These are phyloP conservation scores for Pyrenophora teres DNA, from an alignment of 2,329 filamentous ascomycete genomes.

Conservation along the genomic window DNA sequence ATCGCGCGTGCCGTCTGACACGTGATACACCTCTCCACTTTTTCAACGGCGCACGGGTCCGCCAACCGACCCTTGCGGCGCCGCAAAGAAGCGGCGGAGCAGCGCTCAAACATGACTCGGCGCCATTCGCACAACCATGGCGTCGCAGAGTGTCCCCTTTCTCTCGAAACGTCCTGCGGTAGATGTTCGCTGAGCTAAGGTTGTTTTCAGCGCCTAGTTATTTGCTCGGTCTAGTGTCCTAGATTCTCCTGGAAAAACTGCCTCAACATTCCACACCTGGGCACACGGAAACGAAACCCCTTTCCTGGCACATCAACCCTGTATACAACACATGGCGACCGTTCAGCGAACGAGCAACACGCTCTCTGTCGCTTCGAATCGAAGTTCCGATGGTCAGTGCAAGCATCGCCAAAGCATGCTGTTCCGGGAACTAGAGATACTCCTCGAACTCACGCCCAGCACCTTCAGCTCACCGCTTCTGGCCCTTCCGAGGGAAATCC, in stretches of 20 bases:
- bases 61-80: slow-evolving; percentile 15
- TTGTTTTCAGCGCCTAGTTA: slow-evolving; percentile 3
- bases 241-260: background rate
- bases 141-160: slow-evolving; percentile 18
- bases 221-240: slow-evolving; percentile 1
- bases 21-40: slow-evolving; percentile 16
- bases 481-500: slow-evolving; percentile 37
- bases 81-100: slow-evolving; percentile 6
- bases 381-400: slow-evolving; percentile 34
- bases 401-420: slow-evolving; percentile 41
- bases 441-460: slow-evolving; percentile 42
- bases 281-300: slow-evolving; percentile 2
- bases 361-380: slow-evolving; percentile 30
- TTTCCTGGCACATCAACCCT: background rate
- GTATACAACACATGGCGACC: slow-evolving; percentile 14
- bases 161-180: slow-evolving; percentile 7
- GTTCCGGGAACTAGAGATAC: slow-evolving; percentile 39
- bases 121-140: slow-evolving; percentile 14
- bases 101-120: slow-evolving; percentile 18
- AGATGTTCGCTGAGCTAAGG: slow-evolving; percentile 1
- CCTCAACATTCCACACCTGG: slow-evolving; percentile 4
- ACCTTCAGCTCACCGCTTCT: slow-evolving; percentile 39
- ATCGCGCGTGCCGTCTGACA: slow-evolving; percentile 8
- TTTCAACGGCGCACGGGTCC: slow-evolving; percentile 9
- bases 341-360: slow-evolving; percentile 24